Conservation (phyloP, 176 grass and related monocot genomes). For the Canna indica region DNA sequence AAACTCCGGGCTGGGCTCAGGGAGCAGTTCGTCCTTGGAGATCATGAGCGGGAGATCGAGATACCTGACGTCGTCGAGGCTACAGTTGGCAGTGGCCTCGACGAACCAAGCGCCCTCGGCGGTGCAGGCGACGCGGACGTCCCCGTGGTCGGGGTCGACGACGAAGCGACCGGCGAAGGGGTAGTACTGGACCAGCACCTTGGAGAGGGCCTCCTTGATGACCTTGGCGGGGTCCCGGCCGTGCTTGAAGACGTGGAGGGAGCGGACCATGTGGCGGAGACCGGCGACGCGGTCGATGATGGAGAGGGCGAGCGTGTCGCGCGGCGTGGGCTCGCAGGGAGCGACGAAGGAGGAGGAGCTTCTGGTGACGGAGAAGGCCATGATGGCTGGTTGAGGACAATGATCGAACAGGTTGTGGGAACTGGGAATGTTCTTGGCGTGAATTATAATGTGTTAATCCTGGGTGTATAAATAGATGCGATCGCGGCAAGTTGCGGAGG, state of each 20-base stretch:
- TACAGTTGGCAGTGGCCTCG: constrained; percentile 12
- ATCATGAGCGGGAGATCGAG: constrained; percentile 26
- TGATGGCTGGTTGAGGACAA: background rate
- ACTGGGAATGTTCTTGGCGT: too few species aligned
- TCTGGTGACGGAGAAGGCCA: constrained; percentile 19
- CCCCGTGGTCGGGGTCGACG: background rate
- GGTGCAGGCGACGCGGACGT: constrained; percentile 17
- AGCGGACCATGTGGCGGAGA: constrained; percentile 29
- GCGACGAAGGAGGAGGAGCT: constrained; percentile 4
- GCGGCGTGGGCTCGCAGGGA: constrained; percentile 6
- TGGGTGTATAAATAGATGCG: too few species aligned
- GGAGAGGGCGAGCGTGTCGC: constrained; percentile 19
- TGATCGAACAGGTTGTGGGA: background rate
- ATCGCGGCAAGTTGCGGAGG: too few species aligned
- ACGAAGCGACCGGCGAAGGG: constrained; percentile 28
- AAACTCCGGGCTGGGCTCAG: constrained; percentile 7
- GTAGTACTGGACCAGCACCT: constrained; percentile 24
- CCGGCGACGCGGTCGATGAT: constrained; percentile 30
- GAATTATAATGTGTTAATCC: too few species aligned
- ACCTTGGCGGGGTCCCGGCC: background rate
- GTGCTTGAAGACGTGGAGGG: constrained; percentile 20
- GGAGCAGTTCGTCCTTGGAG: constrained; percentile 25
- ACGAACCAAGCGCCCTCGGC: constrained; percentile 24
- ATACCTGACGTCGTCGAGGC: constrained; percentile 19
- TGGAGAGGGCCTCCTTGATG: constrained; percentile 13